phyloP scores from a whole-genome alignment of 805 yeast genomes.

The Cyberlindnera mrakii region DNA sequence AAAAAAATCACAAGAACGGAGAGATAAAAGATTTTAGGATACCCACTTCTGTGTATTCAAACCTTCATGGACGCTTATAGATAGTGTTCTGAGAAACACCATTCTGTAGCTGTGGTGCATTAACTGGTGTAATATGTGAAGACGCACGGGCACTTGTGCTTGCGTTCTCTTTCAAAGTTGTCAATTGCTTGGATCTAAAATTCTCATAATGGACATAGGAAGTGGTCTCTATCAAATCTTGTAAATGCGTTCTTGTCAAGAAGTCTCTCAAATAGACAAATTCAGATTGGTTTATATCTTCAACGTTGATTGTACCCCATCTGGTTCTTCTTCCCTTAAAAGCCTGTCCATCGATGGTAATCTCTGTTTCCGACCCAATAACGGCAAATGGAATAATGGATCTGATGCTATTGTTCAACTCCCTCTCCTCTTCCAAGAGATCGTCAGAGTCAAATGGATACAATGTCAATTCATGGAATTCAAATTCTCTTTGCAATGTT shows the following conservation, averaged over 20 bases:
- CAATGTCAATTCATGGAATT: slow-evolving; percentile 62
- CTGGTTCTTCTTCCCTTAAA: slow-evolving; percentile 88
- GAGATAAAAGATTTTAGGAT: neutral
- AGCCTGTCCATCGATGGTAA: slow-evolving; percentile 67
- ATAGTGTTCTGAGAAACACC: slow-evolving; percentile 11
- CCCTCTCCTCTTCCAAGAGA: slow-evolving; percentile 64
- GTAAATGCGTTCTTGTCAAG: slow-evolving; percentile 90
- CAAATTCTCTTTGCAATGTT: slow-evolving; percentile 69
- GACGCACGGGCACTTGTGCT: slow-evolving; percentile 29
- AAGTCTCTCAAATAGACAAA: slow-evolving; percentile 91
- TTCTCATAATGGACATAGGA: slow-evolving; percentile 83
- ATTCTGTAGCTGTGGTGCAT: slow-evolving; percentile 6
- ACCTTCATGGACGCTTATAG: slow-evolving; percentile 17
- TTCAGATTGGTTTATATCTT: slow-evolving; percentile 93
- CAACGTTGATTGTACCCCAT: slow-evolving; percentile 92
- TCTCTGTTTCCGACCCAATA: slow-evolving; percentile 81
- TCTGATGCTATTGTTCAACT: slow-evolving; percentile 68
- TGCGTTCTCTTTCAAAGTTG: slow-evolving; percentile 91
- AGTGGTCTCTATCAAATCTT: slow-evolving; percentile 92
- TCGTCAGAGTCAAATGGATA: slow-evolving; percentile 79
- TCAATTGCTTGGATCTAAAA: slow-evolving; percentile 89
- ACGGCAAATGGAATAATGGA: slow-evolving; percentile 88
- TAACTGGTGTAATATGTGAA: slow-evolving; percentile 22
- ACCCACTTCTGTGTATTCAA: neutral
- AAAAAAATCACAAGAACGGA: neutral